Evolutionary conservation across 164 flowering plant genomes (phyloP).

Genomic region (Stephania cephalantha): DNA sequence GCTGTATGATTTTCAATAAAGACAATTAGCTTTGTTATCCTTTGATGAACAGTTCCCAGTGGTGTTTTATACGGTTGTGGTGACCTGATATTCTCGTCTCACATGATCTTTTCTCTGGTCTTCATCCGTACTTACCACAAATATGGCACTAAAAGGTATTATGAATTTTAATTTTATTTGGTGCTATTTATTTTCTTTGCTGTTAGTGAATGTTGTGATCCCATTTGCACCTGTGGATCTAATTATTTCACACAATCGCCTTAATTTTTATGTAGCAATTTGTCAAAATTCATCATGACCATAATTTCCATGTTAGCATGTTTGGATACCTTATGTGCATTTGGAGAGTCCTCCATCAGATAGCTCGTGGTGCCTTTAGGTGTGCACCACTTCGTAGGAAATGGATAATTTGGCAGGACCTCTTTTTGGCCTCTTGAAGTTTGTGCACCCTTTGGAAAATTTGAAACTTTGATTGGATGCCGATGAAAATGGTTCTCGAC

Average conservation of each 20-base stretch:
- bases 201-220: neutral
- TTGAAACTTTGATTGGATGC: neutral
- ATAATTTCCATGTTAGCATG: neutral
- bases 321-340: neutral
- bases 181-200: neutral
- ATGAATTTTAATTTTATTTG: neutral
- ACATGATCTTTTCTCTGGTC: slow-evolving; percentile 95
- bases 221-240: neutral
- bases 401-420: neutral
- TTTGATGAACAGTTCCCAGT: slow-evolving; percentile 66
- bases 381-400: neutral
- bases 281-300: neutral
- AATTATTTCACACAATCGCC: neutral
- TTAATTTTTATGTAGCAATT: no score
- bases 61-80: slow-evolving; percentile 95
- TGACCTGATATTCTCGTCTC: slow-evolving; percentile 96
- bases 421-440: neutral
- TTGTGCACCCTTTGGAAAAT: neutral
- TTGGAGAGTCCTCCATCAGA: neutral
- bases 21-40: slow-evolving; percentile 6
- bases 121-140: slow-evolving; percentile 89
- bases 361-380: neutral
- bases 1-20: neutral
- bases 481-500: neutral
- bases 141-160: slow-evolving; percentile 81